These are phyloP conservation scores for Zopfochytrium polystomum DNA, from an alignment of 371 early-diverging fungal genomes.

Conservation along the genomic window DNA sequence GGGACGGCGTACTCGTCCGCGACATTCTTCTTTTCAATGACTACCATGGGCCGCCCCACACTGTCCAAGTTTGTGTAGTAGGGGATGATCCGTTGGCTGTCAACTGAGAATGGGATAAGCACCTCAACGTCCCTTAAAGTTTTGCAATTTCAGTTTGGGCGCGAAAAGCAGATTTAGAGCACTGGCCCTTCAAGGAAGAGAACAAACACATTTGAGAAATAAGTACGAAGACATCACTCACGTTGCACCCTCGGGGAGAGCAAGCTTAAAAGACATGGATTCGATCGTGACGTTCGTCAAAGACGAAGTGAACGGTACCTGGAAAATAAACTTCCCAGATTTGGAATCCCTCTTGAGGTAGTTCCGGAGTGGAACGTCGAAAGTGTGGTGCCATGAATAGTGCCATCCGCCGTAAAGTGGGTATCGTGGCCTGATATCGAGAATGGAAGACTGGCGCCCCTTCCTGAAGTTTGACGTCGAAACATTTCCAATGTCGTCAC, in stretches of 20 bases:
- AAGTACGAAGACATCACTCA: conserved; percentile 39
- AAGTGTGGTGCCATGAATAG: conserved; percentile 91
- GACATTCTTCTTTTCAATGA: conserved; percentile 61
- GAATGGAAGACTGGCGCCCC: conserved; percentile 37
- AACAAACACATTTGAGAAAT: too few species aligned
- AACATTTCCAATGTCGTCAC: conserved; percentile 95
- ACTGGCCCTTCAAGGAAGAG: conserved; percentile 1
- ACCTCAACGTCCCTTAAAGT: conserved; percentile 54
- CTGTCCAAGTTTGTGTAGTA: conserved; percentile 73
- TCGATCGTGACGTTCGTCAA: conserved; percentile 63
- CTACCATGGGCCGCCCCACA: conserved; percentile 63
- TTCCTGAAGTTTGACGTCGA: conserved; percentile 77
- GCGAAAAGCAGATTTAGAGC: too few species aligned
- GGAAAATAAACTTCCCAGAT: conserved; percentile 46
- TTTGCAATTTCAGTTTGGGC: conserved; percentile 4
- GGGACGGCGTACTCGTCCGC: conserved; percentile 50
- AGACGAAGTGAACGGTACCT: conserved; percentile 62
- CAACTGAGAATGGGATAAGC: conserved; percentile 53
- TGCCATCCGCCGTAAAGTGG: conserved; percentile 95
- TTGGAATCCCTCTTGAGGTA: conserved; percentile 44
- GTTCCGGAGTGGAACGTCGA: conserved; percentile 56
- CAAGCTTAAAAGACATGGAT: conserved; percentile 64
- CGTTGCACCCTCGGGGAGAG: conserved; percentile 91
- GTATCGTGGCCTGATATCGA: conserved; percentile 82
- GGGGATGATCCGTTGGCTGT: conserved; percentile 37